These are phyloP conservation scores for Casaregolazyma suthepensis DNA, from an alignment of 1,139 yeast genomes.

Conservation along the genomic window DNA sequence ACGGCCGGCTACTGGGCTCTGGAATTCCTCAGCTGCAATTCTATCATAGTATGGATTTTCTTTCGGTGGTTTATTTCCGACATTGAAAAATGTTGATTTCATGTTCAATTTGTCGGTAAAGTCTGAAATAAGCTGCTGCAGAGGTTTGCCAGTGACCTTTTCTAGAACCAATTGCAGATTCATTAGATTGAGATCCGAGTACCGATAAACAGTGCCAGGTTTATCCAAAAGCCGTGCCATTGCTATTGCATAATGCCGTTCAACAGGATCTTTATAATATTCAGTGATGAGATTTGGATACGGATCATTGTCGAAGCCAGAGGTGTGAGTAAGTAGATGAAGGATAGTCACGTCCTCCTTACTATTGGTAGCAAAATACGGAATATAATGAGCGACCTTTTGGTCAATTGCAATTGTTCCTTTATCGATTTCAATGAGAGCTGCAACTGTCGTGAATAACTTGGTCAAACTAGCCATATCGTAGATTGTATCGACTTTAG, in stretches of 20 bases:
- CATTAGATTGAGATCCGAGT: slow-evolving; percentile 17
- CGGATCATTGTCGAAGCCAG: slow-evolving; percentile 19
- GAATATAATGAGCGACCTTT: slow-evolving; percentile 11
- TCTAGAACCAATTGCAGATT: slow-evolving; percentile 16
- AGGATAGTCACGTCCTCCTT: slow-evolving; percentile 14
- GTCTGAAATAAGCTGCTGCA: slow-evolving; percentile 12
- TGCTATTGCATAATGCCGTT: slow-evolving; percentile 11
- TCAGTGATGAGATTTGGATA: slow-evolving; percentile 11
- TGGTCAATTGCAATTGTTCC: slow-evolving; percentile 11
- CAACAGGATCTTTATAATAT: background rate
- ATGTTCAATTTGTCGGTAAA: slow-evolving; percentile 14
- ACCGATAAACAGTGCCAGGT: slow-evolving; percentile 15
- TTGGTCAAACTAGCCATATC: slow-evolving; percentile 16
- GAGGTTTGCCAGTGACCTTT: slow-evolving; percentile 9
- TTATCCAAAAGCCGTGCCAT: slow-evolving; percentile 10
- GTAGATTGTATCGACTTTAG: slow-evolving; percentile 11
- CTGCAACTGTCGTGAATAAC: slow-evolving; percentile 18
- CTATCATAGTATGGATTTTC: slow-evolving; percentile 4
- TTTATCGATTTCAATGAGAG: slow-evolving; percentile 13
- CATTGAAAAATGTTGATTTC: slow-evolving; percentile 15
- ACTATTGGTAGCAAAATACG: slow-evolving; percentile 12
- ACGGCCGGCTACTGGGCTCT: slow-evolving; percentile 12
- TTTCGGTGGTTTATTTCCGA: background rate
- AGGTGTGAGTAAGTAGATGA: slow-evolving; percentile 19
- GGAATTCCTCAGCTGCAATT: slow-evolving; percentile 16